Evolutionary conservation across 495 filamentous ascomycete species (phyloP).

Genomic region (Monascus purpureus): DNA sequence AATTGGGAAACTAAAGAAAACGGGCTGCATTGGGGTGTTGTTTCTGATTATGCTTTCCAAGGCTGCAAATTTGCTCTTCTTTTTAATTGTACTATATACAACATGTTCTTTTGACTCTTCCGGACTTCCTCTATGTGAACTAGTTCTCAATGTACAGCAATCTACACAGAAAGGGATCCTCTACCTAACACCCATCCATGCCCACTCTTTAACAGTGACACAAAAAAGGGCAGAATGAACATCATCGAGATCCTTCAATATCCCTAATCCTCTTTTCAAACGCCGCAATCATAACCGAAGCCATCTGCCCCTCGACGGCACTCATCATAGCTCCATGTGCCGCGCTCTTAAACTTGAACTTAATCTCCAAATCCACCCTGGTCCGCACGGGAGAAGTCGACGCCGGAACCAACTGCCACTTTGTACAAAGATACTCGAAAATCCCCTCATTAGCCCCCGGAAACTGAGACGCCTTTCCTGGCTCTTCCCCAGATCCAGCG

Average conservation of each 20-base stretch:
- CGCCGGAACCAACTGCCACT: slow-evolving; percentile 53
- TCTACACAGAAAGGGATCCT: no score
- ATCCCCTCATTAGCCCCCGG: slow-evolving; percentile 38
- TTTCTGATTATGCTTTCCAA: no score
- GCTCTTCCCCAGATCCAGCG: neutral
- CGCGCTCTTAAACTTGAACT: slow-evolving; percentile 74
- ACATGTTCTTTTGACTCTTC: slow-evolving; percentile 5
- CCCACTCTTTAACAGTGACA: neutral
- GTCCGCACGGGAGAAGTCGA: slow-evolving; percentile 32
- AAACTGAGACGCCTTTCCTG: slow-evolving; percentile 8
- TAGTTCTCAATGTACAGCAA: slow-evolving; percentile 10
- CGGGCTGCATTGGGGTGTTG: no score
- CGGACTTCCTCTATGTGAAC: neutral
- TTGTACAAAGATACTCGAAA: slow-evolving; percentile 62
- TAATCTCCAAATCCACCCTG: slow-evolving; percentile 58
- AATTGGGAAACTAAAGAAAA: no score
- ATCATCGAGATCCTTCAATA: slow-evolving; percentile 20
- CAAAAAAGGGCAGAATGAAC: slow-evolving; percentile 1
- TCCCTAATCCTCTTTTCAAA: slow-evolving; percentile 70
- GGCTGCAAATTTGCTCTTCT: no score
- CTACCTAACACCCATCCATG: slow-evolving; percentile 1
- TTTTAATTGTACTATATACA: slow-evolving; percentile 18
- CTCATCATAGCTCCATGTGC: slow-evolving; percentile 66
- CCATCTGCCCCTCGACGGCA: slow-evolving; percentile 71
- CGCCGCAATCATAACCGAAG: slow-evolving; percentile 76